Evolutionary conservation across 352 stramenopile genomes (phyloP).

Genomic region (Globisporangium paroecandrum): DNA sequence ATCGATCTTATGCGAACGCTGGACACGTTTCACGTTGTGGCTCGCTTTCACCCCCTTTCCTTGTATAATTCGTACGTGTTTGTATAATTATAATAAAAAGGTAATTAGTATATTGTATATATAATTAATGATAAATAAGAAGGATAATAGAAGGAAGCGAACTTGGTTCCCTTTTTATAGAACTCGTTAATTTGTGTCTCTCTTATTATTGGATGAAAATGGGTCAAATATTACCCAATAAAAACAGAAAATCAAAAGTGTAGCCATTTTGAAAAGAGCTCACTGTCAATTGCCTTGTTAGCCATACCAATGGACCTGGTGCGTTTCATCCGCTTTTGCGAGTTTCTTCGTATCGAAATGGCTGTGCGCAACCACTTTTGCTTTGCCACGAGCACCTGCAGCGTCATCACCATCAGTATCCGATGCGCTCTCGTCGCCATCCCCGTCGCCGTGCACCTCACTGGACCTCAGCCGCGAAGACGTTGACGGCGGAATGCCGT

Average conservation of each 20-base stretch:
- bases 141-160: too few species aligned
- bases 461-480: not conserved
- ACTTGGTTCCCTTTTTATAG: not conserved
- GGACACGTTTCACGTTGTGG: conserved; percentile 7
- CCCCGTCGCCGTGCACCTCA: not conserved
- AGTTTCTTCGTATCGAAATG: not conserved
- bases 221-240: not conserved
- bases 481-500: conserved; percentile 56
- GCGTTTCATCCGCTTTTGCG: conserved; percentile 10
- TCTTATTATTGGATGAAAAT: not conserved
- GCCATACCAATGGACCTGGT: conserved; percentile 12
- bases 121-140: not conserved
- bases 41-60: conserved; percentile 4
- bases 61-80: not conserved
- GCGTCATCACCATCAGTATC: not conserved
- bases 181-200: not conserved
- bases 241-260: not conserved
- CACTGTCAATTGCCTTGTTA: not conserved
- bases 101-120: too few species aligned
- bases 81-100: not conserved
- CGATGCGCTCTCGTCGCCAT: not conserved
- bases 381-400: not conserved
- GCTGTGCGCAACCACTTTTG: not conserved
- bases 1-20: conserved; percentile 1
- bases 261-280: not conserved